Base-by-base conservation (phyloP, 2,329 filamentous ascomycete species). In the Zasmidium cellare region DNA sequence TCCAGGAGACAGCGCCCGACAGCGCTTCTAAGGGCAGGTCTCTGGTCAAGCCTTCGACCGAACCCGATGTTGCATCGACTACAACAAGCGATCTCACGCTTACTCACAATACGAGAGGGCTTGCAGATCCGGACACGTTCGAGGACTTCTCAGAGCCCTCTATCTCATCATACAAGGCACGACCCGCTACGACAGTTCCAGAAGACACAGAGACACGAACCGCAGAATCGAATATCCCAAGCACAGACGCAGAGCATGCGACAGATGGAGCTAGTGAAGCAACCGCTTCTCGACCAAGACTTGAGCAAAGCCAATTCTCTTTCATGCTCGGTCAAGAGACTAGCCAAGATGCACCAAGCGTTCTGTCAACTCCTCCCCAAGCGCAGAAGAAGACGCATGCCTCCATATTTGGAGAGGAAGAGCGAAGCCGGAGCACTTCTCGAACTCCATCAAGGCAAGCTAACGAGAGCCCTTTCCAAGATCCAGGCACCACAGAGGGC, bases 311-410 rank as follows among this genome's bases (percentile, higher is more conserved):
- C 47, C 51, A 58, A 3, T 66, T 61, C 52, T 66, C 64, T 16
- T 66, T 63, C 54, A 66, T 66, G 56, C 55, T 66, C 16, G 64
- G 64, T 14, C 64, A 63, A 23, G 64, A 59, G 12, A 46, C 55
- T 3, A 47, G 51, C 9, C n/a, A 46, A 24, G 14, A 22, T 22
- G 7, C 48, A 20, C 31, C 28, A 16, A 16, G 24, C 52, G 19
- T 47, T 19, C 45, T 31, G 19, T 35, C 19, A 9, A 18, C 50
- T 44, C 47, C 49, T 18, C 20, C 55, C 11, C 55, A 50, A 38
- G 51, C 55, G 9, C 53, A 47, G 28, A 51, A 48, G 12, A 57
- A 44, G n/a, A 23, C 57, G 3, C 49, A 55, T 31, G 49, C 46
- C 7, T 66, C 64, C 6, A 44, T 66, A 2, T 66, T 66, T 38